Percentiles rank a stretch among this genome's conserved stretches.
Conservation (phyloP, 1,284 basidiomycete species). For the Cutaneotrichosporon cutaneum region DNA sequence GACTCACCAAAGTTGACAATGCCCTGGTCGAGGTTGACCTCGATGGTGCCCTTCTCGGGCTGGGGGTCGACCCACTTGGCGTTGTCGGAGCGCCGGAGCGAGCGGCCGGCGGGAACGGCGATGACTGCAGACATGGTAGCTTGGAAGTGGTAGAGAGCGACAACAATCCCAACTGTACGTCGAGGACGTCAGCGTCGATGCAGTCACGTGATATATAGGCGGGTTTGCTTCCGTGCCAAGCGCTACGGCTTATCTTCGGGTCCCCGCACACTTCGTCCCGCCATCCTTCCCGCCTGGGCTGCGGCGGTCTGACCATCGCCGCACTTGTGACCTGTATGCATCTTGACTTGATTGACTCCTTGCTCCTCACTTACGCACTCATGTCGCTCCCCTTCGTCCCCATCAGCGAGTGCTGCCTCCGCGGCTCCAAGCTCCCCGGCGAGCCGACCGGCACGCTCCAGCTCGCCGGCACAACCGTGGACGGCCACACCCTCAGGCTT, state of each 20-base stretch:
- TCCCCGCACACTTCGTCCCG: too few species aligned
- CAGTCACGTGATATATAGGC: background rate
- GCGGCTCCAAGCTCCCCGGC: constrained; percentile 29
- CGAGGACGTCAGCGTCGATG: constrained; percentile 15
- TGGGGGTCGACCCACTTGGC: constrained; percentile 51
- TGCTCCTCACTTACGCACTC: background rate
- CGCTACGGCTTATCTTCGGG: too few species aligned
- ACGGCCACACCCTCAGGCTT: constrained; percentile 13
- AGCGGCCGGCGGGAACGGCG: constrained; percentile 47
- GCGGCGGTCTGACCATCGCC: too few species aligned
- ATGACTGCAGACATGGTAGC: constrained; percentile 35
- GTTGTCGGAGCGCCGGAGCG: constrained; percentile 36
- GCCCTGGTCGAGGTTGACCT: constrained; percentile 45
- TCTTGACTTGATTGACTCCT: too few species aligned
- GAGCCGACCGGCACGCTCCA: constrained; percentile 31
- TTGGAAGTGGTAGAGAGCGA: background rate
- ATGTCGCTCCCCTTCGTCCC: constrained; percentile 24
- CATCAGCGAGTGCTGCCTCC: constrained; percentile 33
- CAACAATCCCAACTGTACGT: background rate
- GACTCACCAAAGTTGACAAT: constrained; percentile 45
- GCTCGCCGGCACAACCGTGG: constrained; percentile 1
- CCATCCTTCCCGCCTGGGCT: too few species aligned
- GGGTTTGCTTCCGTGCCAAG: background rate
- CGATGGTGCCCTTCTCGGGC: constrained; percentile 48
- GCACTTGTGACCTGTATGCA: too few species aligned